These are phyloP conservation scores for Beauveria sp. DNA, from an alignment of 2,329 filamentous ascomycete species.

Conservation along the genomic window DNA sequence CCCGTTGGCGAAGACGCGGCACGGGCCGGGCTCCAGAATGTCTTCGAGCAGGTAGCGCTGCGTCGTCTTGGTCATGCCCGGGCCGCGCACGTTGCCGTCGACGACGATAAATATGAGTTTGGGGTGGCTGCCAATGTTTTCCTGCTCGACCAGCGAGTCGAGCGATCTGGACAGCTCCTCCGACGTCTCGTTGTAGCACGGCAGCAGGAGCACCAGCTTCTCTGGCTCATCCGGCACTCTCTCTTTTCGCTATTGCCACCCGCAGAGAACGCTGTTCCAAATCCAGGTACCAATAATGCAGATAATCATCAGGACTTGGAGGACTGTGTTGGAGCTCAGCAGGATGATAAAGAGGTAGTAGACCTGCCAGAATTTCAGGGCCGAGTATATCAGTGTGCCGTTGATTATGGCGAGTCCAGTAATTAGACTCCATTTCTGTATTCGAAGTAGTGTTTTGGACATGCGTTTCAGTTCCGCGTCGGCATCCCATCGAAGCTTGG, in stretches of 20 bases:
- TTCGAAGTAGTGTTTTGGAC: conserved; percentile 28
- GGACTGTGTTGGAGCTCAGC: conserved; percentile 37
- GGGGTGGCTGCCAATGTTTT: conserved; percentile 33
- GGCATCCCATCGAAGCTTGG: conserved; percentile 32
- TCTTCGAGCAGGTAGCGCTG: conserved; percentile 40
- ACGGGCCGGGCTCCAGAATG: conserved; percentile 31
- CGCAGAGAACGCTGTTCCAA: conserved; percentile 24
- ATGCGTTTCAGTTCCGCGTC: conserved; percentile 32
- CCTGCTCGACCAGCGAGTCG: conserved; percentile 37
- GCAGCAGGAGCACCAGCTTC: conserved; percentile 37
- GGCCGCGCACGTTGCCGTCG: conserved; percentile 39
- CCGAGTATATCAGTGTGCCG: conserved; percentile 28
- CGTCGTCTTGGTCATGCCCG: conserved; percentile 40
- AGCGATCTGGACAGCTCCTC: conserved; percentile 37
- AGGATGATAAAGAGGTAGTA: conserved; percentile 38
- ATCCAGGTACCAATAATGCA: conserved; percentile 27
- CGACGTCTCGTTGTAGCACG: conserved; percentile 42
- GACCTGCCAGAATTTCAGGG: conserved; percentile 30
- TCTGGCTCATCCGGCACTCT: conserved; percentile 31
- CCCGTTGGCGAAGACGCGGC: conserved; percentile 30
- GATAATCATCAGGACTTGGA: conserved; percentile 35
- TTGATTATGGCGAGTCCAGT: conserved; percentile 28
- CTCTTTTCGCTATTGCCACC: conserved; percentile 24
- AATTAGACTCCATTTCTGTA: conserved; percentile 34
- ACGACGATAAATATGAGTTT: conserved; percentile 40